Base-by-base conservation (phyloP, 805 yeast species). In the Wickerhamiella lipophila region DNA sequence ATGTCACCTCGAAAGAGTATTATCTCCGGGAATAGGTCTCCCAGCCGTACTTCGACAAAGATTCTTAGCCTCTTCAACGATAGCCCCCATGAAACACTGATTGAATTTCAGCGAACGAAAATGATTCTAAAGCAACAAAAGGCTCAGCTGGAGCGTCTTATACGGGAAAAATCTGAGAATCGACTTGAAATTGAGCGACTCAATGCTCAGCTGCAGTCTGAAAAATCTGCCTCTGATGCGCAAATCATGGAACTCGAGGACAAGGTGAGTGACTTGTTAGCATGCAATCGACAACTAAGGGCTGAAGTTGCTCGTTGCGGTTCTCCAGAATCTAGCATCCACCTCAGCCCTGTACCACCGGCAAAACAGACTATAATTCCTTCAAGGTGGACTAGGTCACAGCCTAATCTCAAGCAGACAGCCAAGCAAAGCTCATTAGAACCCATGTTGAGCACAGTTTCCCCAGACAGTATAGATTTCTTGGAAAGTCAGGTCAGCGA, bases 401-500 rank as follows among this genome's bases (percentile, higher is more conserved):
- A 32, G 47, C 47, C 38, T 8, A 44, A 44, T 15, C 47, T 44
- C 39, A 44, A 34, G 41, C 39, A 42, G 21, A 6, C 38, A 32
- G 18, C 38, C 5, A 32, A 32, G 11, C 11, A n/a, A 6, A 32
- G 18, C 38, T 32, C 38, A 15, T 7, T 32, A 6, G 21, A 6
- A 3, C 38, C 38, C n/a, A 32, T 16, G 4, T 5, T 15, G 18
- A 32, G 32, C 38, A n/a, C 19, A 3, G 41, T 12, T 11, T 19
- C 26, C 41, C 5, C 15, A 12, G 43, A 40, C 15, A 40, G 43
- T 16, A 44, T 44, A 7, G 47, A 44, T 26, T 15, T 32, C 16
- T 34, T 44, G n/a, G 47, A 32, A 27, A 30, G 39, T 7, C 47
- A 44, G 34, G 47, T 44, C 4, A 23, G 19, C 19, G 43, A 25